Evolutionary conservation across 371 early-diverging fungal species (phyloP), one percentile per base, ranked within the genome.

Genomic region (Haplosporangium sp.): DNA sequence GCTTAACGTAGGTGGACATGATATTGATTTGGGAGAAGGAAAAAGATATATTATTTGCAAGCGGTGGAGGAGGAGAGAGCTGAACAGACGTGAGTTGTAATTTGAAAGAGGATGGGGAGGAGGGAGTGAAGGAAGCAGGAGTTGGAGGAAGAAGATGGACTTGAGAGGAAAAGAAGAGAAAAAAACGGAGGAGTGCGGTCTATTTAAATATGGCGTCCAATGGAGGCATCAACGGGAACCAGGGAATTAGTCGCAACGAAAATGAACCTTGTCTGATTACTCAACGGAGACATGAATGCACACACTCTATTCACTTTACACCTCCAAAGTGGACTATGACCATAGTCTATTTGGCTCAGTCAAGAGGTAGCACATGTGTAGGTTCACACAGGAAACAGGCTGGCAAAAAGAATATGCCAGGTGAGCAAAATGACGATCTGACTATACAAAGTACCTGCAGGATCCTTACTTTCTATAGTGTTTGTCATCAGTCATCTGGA

Each of bases 1-100:
- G 80, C 59, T 72, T 52, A 41, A 73, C 66, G 66, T 72, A 72
- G 65, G 80, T 79, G 42, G 80, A 79, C 71, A 70, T 76, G 59
- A 29, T 70, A 38, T 11, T 55, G 8, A 51, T 51, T 45, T 59
- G 53, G 36, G 65, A 36, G 51, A 43, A 38, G 42, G 8, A 36
- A 52, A 45, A 46, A 47, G 64, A 53, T 20, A 53, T 36, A 9
- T 12, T 45, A 37, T 52, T 21, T 20, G 10, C 13, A 23, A 23
- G 43, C 14, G 47, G 14, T 41, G 29, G 1, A 45, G 20, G 36
- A 36, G 55, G 5, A 18, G 1, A 40, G 56, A 38, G 57, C 12
- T n/a, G 21, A 14, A 21, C 20, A 45, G 55, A 64, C 71, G 71
- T 61, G 72, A 61, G 64, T 55, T 54, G 65, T 64, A 64, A 60